Base-by-base conservation (phyloP, 1,284 basidiomycete species). In the Rhizoctonia solani region DNA sequence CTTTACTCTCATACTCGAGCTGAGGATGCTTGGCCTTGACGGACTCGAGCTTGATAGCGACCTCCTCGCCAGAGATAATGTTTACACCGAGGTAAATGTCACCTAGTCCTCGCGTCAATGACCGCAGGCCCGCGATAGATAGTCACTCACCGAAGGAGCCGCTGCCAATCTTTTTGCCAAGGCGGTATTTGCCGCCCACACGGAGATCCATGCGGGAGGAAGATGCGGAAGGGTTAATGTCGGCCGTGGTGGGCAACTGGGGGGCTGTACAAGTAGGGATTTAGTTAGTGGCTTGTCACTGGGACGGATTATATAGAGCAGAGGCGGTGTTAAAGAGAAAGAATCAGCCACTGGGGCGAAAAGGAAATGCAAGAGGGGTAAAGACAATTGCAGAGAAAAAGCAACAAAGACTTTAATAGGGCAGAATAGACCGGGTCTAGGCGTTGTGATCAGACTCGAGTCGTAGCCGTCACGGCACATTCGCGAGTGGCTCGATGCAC, bases 11-110 rank as follows among this genome's bases (percentile, higher is more conserved):
- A 76, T 99, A 98, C 79, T 99, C 96, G 75, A 99, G 90, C 80
- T 99, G 97, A n/a, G 97, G 96, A 76, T 98, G 95, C 81, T 99
- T 99, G 73, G 97, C 96, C 81, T 99, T 99, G 81, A 98, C 93
- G 0, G 95, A 98, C 81, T 99, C 97, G 74, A 99, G 90, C 82
- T 99, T 99, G 87, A 99, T 98, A 76, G 95, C 97, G 69, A 99
- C 97, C 78, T 98, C 96, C 78, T 99, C 95, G 56, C 96, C 96
- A n/a, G 95, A 98, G 77, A 99, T 98, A 81, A 99, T 98, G 85
- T 99, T 98, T 79, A 98, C 95, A 71, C 97, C 97, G 70, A 99
- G 92, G 79, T 98, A 99, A 79, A 99, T 99, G 77, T 99, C 96
- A 80, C 95, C 94, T 95, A 70, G 29, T 32, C 41, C 66, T 41